Evolutionary conservation across 2,329 filamentous ascomycete species (phyloP), one percentile per base, ranked within the genome.

Genomic region (Meredithiella fracta): DNA sequence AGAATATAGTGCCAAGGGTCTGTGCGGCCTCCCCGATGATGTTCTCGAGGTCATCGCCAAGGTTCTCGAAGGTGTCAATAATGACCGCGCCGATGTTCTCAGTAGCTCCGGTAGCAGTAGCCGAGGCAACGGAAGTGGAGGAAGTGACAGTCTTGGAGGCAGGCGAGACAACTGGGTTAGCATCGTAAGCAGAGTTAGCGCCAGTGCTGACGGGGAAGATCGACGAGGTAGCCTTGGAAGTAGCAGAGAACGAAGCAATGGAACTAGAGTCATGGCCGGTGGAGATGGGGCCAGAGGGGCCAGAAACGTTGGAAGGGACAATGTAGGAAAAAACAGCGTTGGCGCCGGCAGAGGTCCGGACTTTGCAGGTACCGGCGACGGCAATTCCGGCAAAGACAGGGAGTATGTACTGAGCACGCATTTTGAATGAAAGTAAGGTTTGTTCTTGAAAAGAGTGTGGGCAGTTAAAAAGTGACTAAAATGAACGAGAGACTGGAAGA

Each of bases 381-480:
- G 44, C 31, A 31, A 25, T 20, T 2, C 22, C 38, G 23, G 38
- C n/a, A 8, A 22, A 9, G 26, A 26, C 6, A 17, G 56, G 47
- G 7, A 58, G 44, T 6, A 58, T 20, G 31, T 55, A 55, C 26
- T 58, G 53, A 25, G 56, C 25, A 53, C 53, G 56, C 60, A 61
- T 61, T 2, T 42, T 58, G 31, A 38, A 34, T 51, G 25, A 51
- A 17, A 25, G 11, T 4, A 17, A 34, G 29, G 29, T 34, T 34
- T 34, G 11, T 34, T 34, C 29, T 34, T 49, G 3, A 49, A 49
- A 17, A 7, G 49, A 23, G 26, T 37, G 50, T 22, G 50, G 9
- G 29, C 20, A 8, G n/a, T 17, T 49, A 49, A 49, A 49, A n/a
- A 38, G 5, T 22, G 34, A 52, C 50, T 52, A n/a, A 14, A n/a